phyloP scores from a whole-genome alignment of 2,329 filamentous ascomycete species.

The Trichoderma afroharzianum region DNA sequence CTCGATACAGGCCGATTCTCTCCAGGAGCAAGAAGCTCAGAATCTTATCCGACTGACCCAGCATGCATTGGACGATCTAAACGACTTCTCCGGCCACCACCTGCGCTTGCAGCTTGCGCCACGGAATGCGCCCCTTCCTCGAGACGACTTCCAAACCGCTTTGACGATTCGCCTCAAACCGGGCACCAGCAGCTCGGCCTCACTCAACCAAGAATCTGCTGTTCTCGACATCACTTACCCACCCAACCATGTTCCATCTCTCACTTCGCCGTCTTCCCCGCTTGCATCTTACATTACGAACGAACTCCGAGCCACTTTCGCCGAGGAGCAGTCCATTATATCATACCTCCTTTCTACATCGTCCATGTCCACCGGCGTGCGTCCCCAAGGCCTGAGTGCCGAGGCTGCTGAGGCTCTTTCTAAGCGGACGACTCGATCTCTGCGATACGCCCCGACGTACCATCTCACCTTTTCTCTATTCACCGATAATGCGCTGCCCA shows the following conservation, averaged over 20 bases:
- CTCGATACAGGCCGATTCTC: constrained; percentile 64
- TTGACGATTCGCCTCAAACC: constrained; percentile 69
- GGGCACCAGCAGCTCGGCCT: constrained; percentile 56
- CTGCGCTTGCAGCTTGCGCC: constrained; percentile 50
- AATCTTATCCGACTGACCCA: constrained; percentile 78
- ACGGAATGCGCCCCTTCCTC: constrained; percentile 25
- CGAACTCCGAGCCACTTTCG: constrained; percentile 73
- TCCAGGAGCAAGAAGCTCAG: constrained; percentile 65
- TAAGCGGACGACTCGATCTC: constrained; percentile 74
- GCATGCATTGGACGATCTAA: constrained; percentile 78
- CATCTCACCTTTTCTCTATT: constrained; percentile 96
- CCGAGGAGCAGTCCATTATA: constrained; percentile 84
- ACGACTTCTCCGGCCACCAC: constrained; percentile 81
- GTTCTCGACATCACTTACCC: constrained; percentile 76
- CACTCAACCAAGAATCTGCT: constrained; percentile 65
- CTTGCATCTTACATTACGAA: constrained; percentile 75
- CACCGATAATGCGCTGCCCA: constrained; percentile 72
- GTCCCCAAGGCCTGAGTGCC: constrained; percentile 45
- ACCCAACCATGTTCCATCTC: constrained; percentile 62
- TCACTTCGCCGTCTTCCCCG: constrained; percentile 65
- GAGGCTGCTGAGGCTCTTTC: constrained; percentile 54
- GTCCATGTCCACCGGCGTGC: constrained; percentile 47
- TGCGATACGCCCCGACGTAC: constrained; percentile 91
- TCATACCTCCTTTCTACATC: constrained; percentile 66
- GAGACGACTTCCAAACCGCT: constrained; percentile 44